Percentiles rank a stretch among this genome's conserved stretches.
Evolutionary conservation across 2,329 filamentous ascomycete genomes (phyloP).

Genomic region (Zymoseptoria pseudotritici): DNA sequence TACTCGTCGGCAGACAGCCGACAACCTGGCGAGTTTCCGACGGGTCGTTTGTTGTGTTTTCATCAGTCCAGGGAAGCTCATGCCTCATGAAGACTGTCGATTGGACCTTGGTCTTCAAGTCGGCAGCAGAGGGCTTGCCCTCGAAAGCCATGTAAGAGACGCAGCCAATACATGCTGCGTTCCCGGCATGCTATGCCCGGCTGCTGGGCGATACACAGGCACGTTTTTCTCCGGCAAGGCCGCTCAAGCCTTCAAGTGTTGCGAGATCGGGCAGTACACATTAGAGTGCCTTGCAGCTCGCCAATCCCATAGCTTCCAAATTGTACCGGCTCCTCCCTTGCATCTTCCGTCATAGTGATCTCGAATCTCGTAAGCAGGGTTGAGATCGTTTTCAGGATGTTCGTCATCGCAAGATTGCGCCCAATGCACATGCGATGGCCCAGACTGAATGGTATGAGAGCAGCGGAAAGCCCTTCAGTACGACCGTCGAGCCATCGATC

Average conservation of each 20-base stretch:
- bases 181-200: too few species aligned
- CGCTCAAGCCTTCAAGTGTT: neutral
- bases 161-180: too few species aligned
- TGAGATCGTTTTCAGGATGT: slow-evolving; percentile 2
- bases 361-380: slow-evolving; percentile 1
- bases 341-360: neutral
- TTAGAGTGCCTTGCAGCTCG: neutral
- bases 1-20: too few species aligned
- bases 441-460: slow-evolving; percentile 1
- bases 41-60: too few species aligned
- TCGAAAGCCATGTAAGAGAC: too few species aligned
- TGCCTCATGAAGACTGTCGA: too few species aligned
- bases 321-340: neutral
- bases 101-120: too few species aligned
- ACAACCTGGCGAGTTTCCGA: too few species aligned
- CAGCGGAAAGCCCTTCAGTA: neutral
- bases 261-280: neutral
- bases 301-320: neutral
- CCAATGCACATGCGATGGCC: slow-evolving; percentile 5
- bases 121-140: too few species aligned
- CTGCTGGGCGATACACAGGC: neutral
- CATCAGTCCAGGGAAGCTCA: too few species aligned
- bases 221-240: neutral
- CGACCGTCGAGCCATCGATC: slow-evolving; percentile 4
- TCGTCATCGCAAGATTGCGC: slow-evolving; percentile 3